Conservation (phyloP, 352 stramenopile genomes). For the Paralagenidium karlingii region DNA sequence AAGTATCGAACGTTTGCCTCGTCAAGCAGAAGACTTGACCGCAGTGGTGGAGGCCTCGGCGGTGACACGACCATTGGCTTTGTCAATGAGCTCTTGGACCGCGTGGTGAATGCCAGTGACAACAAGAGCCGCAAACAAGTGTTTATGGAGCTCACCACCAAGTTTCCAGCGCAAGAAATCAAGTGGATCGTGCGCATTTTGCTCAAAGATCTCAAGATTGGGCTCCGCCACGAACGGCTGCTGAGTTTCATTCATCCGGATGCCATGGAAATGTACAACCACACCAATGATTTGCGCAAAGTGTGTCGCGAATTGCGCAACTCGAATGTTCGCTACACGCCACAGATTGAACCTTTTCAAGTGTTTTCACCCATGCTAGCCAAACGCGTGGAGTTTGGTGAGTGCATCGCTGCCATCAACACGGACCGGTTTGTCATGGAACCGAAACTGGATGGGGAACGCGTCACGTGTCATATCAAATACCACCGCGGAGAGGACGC, state of each 20-base stretch:
- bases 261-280: constrained; percentile 78
- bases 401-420: constrained; percentile 62
- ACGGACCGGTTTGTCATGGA: constrained; percentile 69
- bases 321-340: constrained; percentile 68
- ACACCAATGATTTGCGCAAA: constrained; percentile 74
- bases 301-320: constrained; percentile 65
- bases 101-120: constrained; percentile 13
- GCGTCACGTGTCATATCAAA: constrained; percentile 70
- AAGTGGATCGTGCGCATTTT: constrained; percentile 78
- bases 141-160: constrained; percentile 63
- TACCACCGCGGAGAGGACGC: constrained; percentile 3
- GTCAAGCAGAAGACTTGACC: too few relatives aligned
- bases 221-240: constrained; percentile 64
- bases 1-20: constrained; percentile 32
- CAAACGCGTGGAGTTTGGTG: constrained; percentile 75
- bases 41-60: constrained; percentile 4
- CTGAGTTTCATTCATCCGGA: constrained; percentile 73
- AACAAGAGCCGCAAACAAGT: constrained; percentile 24
- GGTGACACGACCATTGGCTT: constrained; percentile 28
- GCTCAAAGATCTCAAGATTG: constrained; percentile 82
- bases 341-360: constrained; percentile 67
- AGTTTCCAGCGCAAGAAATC: constrained; percentile 58
- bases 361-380: constrained; percentile 80
- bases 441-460: constrained; percentile 72
- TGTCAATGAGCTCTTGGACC: constrained; percentile 50